Conservation (phyloP, 345 rosid species). For the Diplotaxis tenuifolia region DNA sequence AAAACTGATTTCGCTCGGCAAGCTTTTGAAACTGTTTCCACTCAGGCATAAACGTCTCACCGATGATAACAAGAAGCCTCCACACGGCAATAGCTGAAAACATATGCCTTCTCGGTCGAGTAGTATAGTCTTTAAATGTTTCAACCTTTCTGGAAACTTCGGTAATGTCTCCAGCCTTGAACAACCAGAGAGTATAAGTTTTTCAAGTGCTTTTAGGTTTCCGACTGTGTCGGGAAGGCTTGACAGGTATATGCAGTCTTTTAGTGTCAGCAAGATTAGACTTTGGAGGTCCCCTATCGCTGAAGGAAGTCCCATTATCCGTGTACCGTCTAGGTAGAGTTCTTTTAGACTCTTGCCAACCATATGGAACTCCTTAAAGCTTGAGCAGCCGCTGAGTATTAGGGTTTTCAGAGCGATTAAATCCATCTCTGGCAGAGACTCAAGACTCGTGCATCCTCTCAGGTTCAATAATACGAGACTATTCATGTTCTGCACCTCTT, state of each 20-base stretch:
- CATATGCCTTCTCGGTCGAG: background rate
- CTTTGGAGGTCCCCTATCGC: background rate
- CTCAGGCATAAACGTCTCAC: background rate
- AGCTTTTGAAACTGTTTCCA: background rate
- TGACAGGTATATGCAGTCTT: background rate
- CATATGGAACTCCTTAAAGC: slow-evolving; percentile 2
- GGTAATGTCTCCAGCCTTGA: background rate
- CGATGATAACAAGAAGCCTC: background rate
- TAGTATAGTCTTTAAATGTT: background rate
- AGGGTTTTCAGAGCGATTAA: slow-evolving; percentile 1
- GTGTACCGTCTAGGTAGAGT: slow-evolving; percentile 10
- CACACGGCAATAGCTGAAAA: background rate
- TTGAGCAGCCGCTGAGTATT: slow-evolving; percentile 27
- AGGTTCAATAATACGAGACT: slow-evolving; percentile 17
- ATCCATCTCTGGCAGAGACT: background rate
- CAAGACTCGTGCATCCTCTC: slow-evolving; percentile 19
- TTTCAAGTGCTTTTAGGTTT: slow-evolving; percentile 5
- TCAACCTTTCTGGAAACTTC: background rate
- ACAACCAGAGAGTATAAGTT: slow-evolving; percentile 8
- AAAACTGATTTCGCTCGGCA: background rate
- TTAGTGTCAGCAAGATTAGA: slow-evolving; percentile 1
- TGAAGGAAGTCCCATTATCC: slow-evolving; percentile 20
- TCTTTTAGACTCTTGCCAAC: slow-evolving; percentile 4
- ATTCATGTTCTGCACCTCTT: background rate
- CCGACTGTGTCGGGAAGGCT: background rate